Evolutionary conservation across 108 stramenopile species (phyloP), one percentile per base, ranked within the genome.

Genomic region (Skeletonema tropicum): DNA sequence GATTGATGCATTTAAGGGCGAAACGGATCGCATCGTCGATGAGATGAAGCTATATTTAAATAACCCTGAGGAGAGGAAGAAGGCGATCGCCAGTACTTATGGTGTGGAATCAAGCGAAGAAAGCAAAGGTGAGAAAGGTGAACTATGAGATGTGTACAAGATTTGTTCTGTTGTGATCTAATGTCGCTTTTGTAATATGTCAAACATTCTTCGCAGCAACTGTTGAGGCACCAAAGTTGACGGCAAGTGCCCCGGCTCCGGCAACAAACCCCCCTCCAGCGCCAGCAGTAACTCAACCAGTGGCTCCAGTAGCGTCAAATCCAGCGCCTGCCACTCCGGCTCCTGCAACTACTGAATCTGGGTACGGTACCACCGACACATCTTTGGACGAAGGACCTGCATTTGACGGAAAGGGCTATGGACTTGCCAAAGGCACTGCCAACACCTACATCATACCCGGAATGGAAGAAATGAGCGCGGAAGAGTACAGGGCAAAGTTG

Each of bases 401-500:
- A 41, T 89, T 66, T 70, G 76, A 82, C 64, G 86, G 87, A 41
- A 83, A 75, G 19, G 90, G 88, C 17, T 61, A 74, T 46, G 91
- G 89, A 10, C 65, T 87, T 30, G 79, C 92, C 14, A 67, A 76
- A 57, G 93, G 90, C 32, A 94, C 93, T 10, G 65, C 61, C 12
- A 95, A 95, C 59, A 95, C 94, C 23, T 88, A 90, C 78, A 69
- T 79, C 0, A 91, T 95, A 61, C 80, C 79, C 5, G 90, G 89
- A 17, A 95, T 95, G 92, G 92, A 91, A 57, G 83, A 80, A 70
- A 95, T 95, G 94, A 74, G 77, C 2, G 83, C 91, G 1, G 89
- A 95, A 55, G 92, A 92, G 82, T 95, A 95, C 68, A 73, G 83
- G 19, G 52, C 65, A 19, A 92, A 88, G 26, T 68, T 95, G 31